A percentile compares a stretch with the other conserved stretches of the same genome.
phyloP scores from a whole-genome alignment of 2,329 filamentous ascomycete species.

The Botrytis fragariae region DNA sequence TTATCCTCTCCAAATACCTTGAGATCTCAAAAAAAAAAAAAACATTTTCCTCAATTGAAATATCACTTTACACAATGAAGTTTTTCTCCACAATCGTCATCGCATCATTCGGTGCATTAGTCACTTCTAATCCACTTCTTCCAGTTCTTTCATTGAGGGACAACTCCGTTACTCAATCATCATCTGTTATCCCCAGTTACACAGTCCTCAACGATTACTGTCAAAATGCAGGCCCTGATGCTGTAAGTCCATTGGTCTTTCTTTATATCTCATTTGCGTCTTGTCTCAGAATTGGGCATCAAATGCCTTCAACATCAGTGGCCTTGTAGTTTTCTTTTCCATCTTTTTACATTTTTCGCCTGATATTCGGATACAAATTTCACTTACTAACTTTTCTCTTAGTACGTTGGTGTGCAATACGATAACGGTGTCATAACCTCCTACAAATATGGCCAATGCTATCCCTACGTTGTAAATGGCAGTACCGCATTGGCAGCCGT shows the following conservation, averaged over 20 bases:
- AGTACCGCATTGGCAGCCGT: neutral
- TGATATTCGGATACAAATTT: no score
- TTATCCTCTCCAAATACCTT: neutral
- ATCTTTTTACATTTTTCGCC: no score
- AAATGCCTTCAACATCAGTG: neutral
- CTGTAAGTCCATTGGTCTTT: neutral
- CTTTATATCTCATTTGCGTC: neutral
- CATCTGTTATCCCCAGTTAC: neutral
- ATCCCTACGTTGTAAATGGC: neutral
- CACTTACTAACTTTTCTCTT: neutral
- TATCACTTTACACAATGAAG: neutral
- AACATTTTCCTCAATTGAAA: neutral
- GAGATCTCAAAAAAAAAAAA: neutral
- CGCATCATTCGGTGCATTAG: neutral
- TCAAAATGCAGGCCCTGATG: neutral
- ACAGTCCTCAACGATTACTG: neutral
- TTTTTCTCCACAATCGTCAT: neutral
- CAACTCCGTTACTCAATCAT: neutral
- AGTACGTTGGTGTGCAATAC: constrained; percentile 8
- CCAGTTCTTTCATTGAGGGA: neutral
- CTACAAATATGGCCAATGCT: neutral
- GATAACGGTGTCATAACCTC: neutral
- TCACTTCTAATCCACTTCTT: neutral
- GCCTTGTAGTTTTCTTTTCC: no score
- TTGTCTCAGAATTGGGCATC: rapidly evolving